Conservation (phyloP, 352 stramenopile species). For the Blastocystis hominis region DNA sequence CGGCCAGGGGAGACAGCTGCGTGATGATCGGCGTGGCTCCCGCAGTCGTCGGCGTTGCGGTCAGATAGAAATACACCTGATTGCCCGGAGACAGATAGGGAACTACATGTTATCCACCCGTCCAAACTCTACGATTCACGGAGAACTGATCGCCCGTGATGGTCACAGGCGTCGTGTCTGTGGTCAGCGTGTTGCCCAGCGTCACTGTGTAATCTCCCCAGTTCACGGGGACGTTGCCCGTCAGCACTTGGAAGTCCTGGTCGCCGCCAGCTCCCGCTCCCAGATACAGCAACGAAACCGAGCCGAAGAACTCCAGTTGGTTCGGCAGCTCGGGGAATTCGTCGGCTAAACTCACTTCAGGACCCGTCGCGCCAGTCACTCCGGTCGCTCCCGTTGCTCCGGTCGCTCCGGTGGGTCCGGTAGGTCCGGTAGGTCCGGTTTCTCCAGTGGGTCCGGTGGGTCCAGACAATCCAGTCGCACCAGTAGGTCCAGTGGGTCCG, state of each 20-base stretch:
- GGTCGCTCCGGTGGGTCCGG: conserved; percentile 13
- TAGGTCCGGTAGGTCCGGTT: neutral
- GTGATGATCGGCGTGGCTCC: neutral
- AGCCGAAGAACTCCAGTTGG: neutral
- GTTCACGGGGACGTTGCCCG: neutral
- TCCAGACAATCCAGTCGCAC: neutral
- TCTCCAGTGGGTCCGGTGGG: conserved; percentile 17
- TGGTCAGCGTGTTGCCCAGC: neutral
- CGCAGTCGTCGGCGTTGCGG: neutral
- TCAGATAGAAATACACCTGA: neutral
- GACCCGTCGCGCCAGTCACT: neutral
- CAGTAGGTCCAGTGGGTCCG: neutral
- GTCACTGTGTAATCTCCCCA: neutral
- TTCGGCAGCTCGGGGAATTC: neutral
- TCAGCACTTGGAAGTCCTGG: neutral
- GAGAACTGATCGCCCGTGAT: neutral
- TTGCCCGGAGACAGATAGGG: neutral
- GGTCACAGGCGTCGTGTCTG: neutral
- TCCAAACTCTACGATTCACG: neutral
- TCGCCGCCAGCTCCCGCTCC: neutral
- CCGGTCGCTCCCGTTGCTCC: conserved; percentile 42
- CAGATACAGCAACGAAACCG: neutral
- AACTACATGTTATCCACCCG: neutral
- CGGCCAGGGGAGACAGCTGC: neutral
- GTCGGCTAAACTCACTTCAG: neutral